A percentile compares a stretch with the other conserved stretches of the same genome.
These are phyloP conservation scores for Fusarium tuaranense DNA, from an alignment of 2,329 filamentous ascomycete genomes.

Conservation along the genomic window DNA sequence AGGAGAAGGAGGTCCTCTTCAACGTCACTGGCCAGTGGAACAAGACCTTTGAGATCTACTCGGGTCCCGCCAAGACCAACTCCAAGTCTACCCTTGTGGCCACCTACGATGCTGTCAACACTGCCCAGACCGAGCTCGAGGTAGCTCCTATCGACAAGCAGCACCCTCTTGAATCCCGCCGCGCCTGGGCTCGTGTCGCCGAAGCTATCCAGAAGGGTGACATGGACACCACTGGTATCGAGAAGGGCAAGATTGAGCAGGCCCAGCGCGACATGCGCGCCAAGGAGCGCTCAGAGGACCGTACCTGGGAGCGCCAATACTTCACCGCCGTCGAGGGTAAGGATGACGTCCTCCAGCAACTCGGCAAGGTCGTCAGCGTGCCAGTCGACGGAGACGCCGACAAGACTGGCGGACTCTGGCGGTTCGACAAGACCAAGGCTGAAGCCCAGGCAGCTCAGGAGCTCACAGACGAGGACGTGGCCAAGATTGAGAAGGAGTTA, in stretches of 20 bases:
- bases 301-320: slow-evolving; percentile 85
- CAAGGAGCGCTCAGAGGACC: slow-evolving; percentile 79
- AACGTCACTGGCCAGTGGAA: slow-evolving; percentile 93
- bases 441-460: slow-evolving; percentile 51
- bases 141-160: slow-evolving; percentile 82
- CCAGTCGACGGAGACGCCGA: slow-evolving; percentile 65
- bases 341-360: slow-evolving; percentile 58
- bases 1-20: slow-evolving; percentile 81
- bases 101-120: slow-evolving; percentile 68
- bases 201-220: slow-evolving; percentile 83
- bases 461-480: slow-evolving; percentile 54
- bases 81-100: slow-evolving; percentile 63
- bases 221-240: slow-evolving; percentile 80
- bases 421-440: slow-evolving; percentile 65
- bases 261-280: slow-evolving; percentile 81
- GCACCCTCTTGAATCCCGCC: slow-evolving; percentile 86
- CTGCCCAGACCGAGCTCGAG: slow-evolving; percentile 73
- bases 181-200: slow-evolving; percentile 89
- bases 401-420: slow-evolving; percentile 72
- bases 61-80: slow-evolving; percentile 68
- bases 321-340: slow-evolving; percentile 69
- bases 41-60: slow-evolving; percentile 81
- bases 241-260: slow-evolving; percentile 92
- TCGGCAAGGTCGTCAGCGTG: slow-evolving; percentile 62
- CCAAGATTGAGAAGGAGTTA: slow-evolving; percentile 59